Conservation (phyloP, 2,329 filamentous ascomycete species). For the Apiospora sp. region DNA sequence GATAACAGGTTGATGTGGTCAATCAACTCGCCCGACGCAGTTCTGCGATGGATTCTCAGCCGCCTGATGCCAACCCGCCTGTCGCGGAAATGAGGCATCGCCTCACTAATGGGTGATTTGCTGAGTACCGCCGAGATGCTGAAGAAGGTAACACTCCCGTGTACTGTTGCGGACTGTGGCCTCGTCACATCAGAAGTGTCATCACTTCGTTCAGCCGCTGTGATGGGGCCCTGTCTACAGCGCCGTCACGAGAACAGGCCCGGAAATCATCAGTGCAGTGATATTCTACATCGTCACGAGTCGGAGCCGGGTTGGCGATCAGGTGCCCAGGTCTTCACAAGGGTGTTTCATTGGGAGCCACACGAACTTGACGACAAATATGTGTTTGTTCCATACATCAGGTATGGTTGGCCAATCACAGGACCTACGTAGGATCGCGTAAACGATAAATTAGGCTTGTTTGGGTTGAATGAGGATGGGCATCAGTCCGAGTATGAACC, state of each 20-base stretch:
- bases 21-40: background rate
- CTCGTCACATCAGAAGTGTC: background rate
- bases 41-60: background rate
- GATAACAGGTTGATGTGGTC: background rate
- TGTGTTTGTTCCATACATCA: background rate
- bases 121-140: background rate
- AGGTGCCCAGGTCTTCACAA: background rate
- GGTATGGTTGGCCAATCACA: background rate
- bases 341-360: background rate
- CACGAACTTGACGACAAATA: background rate
- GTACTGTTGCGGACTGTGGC: background rate
- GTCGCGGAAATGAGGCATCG: constrained; percentile 13
- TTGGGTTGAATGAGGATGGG: background rate
- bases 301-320: background rate
- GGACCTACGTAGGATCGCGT: background rate
- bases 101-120: background rate
- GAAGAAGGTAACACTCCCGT: background rate
- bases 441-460: background rate
- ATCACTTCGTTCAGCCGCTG: background rate
- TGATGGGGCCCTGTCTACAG: background rate
- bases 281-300: background rate
- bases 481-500: background rate
- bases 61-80: background rate
- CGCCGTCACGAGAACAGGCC: background rate
- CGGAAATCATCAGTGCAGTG: background rate